Conservation (phyloP, 2,329 filamentous ascomycete species). For the Cephalotrichum gorgonifer region DNA sequence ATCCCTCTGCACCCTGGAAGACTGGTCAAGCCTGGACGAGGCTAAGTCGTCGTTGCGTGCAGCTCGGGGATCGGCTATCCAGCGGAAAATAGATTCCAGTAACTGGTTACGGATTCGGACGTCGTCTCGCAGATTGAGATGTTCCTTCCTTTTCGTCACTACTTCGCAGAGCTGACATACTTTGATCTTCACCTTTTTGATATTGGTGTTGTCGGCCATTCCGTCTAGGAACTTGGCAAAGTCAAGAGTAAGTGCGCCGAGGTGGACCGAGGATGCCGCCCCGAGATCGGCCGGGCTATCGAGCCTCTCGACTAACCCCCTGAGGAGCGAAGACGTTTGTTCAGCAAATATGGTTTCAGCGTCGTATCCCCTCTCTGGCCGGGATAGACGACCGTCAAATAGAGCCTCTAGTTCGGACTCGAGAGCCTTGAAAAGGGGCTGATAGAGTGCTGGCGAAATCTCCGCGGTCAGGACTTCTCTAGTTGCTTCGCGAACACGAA, state of each 20-base stretch:
- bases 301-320: slow-evolving; percentile 52
- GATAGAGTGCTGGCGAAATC: slow-evolving; percentile 49
- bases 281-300: slow-evolving; percentile 53
- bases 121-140: slow-evolving; percentile 58
- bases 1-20: slow-evolving; percentile 48
- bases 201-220: slow-evolving; percentile 42
- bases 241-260: slow-evolving; percentile 52
- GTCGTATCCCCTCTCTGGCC: slow-evolving; percentile 42
- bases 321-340: slow-evolving; percentile 54
- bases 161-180: slow-evolving; percentile 58
- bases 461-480: slow-evolving; percentile 57
- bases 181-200: slow-evolving; percentile 56
- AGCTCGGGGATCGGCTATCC: slow-evolving; percentile 53
- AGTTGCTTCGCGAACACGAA: slow-evolving; percentile 56
- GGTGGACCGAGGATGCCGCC: slow-evolving; percentile 51
- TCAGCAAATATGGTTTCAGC: slow-evolving; percentile 57
- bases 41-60: slow-evolving; percentile 29
- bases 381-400: slow-evolving; percentile 45
- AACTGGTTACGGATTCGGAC: slow-evolving; percentile 59
- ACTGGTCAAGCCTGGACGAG: slow-evolving; percentile 44
- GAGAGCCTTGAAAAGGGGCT: slow-evolving; percentile 53
- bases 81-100: slow-evolving; percentile 56
- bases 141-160: slow-evolving; percentile 55
- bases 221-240: slow-evolving; percentile 58
- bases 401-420: slow-evolving; percentile 54